These are phyloP conservation scores for Pterocarpus santalinus DNA, from an alignment of 306 rosid species.

Conservation along the genomic window DNA sequence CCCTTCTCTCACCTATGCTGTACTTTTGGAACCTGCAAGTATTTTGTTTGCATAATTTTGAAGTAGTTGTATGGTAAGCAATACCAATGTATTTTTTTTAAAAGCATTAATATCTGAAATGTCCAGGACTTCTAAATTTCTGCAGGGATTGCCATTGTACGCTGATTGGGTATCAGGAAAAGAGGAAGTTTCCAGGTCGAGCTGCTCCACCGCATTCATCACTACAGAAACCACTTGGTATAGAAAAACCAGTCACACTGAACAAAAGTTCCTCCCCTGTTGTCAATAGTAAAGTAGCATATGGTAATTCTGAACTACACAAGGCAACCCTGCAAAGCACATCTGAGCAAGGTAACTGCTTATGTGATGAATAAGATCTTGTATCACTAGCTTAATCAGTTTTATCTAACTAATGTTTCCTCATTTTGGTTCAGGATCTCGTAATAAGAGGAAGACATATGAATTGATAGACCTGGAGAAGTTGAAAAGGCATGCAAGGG, in stretches of 20 bases:
- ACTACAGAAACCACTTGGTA: constrained; percentile 32
- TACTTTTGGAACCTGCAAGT: constrained; percentile 2
- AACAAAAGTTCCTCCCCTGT: constrained; percentile 40
- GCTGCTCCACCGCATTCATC: constrained; percentile 31
- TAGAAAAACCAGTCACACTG: constrained; percentile 43
- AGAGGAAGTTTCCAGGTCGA: neutral
- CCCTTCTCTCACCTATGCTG: constrained; percentile 7
- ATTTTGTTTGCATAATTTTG: constrained; percentile 36
- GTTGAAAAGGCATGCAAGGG: constrained; percentile 52
- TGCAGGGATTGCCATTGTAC: constrained; percentile 82
- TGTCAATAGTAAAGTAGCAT: constrained; percentile 37
- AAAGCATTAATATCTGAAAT: constrained; percentile 36
- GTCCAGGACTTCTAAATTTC: constrained; percentile 40
- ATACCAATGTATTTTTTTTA: neutral
- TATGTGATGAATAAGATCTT: constrained; percentile 35
- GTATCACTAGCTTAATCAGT: constrained; percentile 21
- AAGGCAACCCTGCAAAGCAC: constrained; percentile 40
- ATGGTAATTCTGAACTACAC: constrained; percentile 44
- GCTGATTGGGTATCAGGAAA: constrained; percentile 71
- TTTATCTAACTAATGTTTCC: constrained; percentile 35
- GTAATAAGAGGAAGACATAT: constrained; percentile 68
- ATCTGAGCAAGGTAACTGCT: constrained; percentile 59
- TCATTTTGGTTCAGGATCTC: constrained; percentile 53
- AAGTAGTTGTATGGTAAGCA: constrained; percentile 23
- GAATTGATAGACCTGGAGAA: constrained; percentile 49